Base-by-base conservation (phyloP, 495 filamentous ascomycete genomes). In the Penicillium simplicissimum region DNA sequence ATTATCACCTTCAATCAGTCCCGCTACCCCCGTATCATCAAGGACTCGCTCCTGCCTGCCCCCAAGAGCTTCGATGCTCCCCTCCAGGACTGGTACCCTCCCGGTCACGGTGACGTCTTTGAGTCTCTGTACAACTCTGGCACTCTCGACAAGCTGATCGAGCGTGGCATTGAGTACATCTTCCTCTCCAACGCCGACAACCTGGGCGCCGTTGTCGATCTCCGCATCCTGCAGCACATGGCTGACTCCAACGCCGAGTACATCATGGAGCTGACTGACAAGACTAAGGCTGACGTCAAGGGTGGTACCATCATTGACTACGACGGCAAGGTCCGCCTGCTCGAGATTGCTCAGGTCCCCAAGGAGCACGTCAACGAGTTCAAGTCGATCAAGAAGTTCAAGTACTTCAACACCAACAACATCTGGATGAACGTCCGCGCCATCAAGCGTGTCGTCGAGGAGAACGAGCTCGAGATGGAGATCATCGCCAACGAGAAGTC, bases 321-420 rank as follows among this genome's bases (percentile, higher is more conserved):
- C 78, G 95, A 99, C 71, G 93, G 93, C 68, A 91, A 90, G 61
- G 95, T 92, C 66, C 93, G 95, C 69, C 88, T 99, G 40, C 88
- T 99, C 37, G 95, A 99, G 85, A 97, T 99, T 66, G 95, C 95
- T 13, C 95, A 99, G 81, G 95, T 99, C n/a, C 95, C 96, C 79
- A 98, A 97, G 86, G 92, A 98, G 81, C 94, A 99, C 81, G 90
- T 91, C 71, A 97, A 99, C 81, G 95, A 99, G 81, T 99, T 99
- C 91, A 99, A 99, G 88, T 97, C 95, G 52, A 99, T 99, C 83
- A 99, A 98, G 89, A 99, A 99, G 85, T 99, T 99, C 89, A 97
- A 96, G 84, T 99, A 99, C 87, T 99, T 99, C 88, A 99, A 99
- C 87, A 99, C 95, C 79, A 99, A 99, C 90, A 99, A 99, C 86